These are phyloP conservation scores for Gastrodia elata DNA, from an alignment of 106 monocot genomes.

Conservation along the genomic window DNA sequence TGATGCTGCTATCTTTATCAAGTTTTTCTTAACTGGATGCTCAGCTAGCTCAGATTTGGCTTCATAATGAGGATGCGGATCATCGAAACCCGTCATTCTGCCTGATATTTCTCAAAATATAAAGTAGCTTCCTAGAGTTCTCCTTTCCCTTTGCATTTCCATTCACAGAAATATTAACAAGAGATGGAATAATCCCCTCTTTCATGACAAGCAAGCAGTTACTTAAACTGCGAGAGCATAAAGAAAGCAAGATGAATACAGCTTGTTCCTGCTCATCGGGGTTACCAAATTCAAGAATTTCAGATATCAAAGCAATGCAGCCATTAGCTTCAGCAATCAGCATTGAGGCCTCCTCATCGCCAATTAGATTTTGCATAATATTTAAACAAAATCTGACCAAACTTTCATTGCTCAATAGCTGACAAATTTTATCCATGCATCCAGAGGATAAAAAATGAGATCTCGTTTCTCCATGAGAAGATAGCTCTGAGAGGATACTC, in stretches of 20 bases:
- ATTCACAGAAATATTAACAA: constrained; percentile 70
- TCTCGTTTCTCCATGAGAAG: constrained; percentile 28
- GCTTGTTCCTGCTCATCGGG: constrained; percentile 55
- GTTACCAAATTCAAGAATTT: constrained; percentile 48
- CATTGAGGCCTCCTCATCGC: constrained; percentile 28
- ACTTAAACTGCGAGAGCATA: constrained; percentile 37
- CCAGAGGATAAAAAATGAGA: constrained; percentile 28
- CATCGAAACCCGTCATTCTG: constrained; percentile 14
- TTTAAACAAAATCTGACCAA: constrained; percentile 33
- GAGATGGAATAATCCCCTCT: constrained; percentile 72
- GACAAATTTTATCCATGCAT: constrained; percentile 32
- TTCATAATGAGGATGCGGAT: constrained; percentile 13
- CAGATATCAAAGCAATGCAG: constrained; percentile 46
- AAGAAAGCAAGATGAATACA: constrained; percentile 31
- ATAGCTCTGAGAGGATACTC: constrained; percentile 51
- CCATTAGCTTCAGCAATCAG: constrained; percentile 34
- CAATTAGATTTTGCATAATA: constrained; percentile 37
- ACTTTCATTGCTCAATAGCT: constrained; percentile 25
- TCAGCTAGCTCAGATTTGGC: constrained; percentile 1
- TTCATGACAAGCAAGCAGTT: constrained; percentile 60
- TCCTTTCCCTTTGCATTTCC: constrained; percentile 45
- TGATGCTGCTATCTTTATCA: constrained; percentile 7
- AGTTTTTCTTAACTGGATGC: constrained; percentile 2
- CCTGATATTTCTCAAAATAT: constrained; percentile 57
- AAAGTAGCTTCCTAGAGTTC: constrained; percentile 43